phyloP scores from a whole-genome alignment of 108 stramenopile species.

The Cyclostephanos invisitatus region DNA sequence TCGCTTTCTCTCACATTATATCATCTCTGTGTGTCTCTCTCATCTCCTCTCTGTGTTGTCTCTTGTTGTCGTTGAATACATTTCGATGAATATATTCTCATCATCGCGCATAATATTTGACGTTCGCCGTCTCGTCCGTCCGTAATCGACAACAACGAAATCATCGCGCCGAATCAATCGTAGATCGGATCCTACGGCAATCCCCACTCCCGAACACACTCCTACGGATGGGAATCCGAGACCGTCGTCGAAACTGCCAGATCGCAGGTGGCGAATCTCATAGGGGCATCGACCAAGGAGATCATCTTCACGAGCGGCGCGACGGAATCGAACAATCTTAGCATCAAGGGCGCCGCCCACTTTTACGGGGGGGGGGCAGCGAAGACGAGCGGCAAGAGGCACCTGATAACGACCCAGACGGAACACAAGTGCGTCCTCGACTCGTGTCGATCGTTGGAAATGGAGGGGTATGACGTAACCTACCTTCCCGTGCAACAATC shows the following conservation, averaged over 20 bases:
- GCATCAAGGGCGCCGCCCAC: conserved; percentile 97
- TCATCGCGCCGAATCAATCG: not conserved
- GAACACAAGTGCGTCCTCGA: conserved; percentile 99
- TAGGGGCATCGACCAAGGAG: conserved; percentile 92
- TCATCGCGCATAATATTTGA: too few relatives aligned
- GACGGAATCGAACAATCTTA: conserved; percentile 97
- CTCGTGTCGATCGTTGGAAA: conserved; percentile 92
- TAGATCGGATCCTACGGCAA: conserved; percentile 94
- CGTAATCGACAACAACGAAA: too few relatives aligned
- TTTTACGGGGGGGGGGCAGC: conserved; percentile 77
- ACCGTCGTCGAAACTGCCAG: conserved; percentile 87
- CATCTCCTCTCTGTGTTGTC: too few relatives aligned
- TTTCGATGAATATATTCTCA: too few relatives aligned
- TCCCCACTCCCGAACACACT: conserved; percentile 97
- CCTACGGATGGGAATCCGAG: conserved; percentile 98
- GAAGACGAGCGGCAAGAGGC: too few relatives aligned
- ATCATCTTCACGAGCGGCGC: conserved; percentile 99
- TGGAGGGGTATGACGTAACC: conserved; percentile 97
- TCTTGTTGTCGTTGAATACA: too few relatives aligned
- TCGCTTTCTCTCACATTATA: too few relatives aligned
- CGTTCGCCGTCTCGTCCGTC: too few relatives aligned
- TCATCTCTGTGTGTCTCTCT: too few relatives aligned
- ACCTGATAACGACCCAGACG: conserved; percentile 98
- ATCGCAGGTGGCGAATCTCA: conserved; percentile 87
- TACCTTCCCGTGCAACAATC: conserved; percentile 89